Percentiles rank a stretch among this genome's conserved stretches.
Conservation (phyloP, 2,329 filamentous ascomycete genomes). For the Dactylellina drechsleri region DNA sequence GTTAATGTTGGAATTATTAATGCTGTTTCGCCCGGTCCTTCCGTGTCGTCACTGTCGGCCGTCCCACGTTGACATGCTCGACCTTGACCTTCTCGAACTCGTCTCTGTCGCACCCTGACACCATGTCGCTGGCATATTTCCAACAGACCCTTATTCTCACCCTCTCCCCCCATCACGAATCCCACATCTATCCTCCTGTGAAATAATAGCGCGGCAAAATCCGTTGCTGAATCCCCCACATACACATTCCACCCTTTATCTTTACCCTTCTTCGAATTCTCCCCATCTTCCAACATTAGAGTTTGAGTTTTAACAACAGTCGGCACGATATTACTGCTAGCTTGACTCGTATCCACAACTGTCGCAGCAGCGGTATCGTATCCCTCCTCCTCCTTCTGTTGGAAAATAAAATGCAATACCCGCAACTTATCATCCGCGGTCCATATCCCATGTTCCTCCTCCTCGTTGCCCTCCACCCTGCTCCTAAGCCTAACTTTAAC, state of each 20-base stretch:
- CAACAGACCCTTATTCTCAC: conserved; percentile 31
- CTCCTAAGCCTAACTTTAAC: not conserved
- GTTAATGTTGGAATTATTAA: too few species aligned
- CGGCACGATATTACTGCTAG: conserved; percentile 6
- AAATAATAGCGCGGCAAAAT: conserved; percentile 51
- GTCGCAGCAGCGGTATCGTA: not conserved
- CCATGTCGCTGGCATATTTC: conserved; percentile 38
- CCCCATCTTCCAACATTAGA: conserved; percentile 12
- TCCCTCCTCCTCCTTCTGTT: not conserved
- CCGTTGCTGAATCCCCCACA: conserved; percentile 47
- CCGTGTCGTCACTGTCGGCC: conserved; percentile 23
- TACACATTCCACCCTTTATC: conserved; percentile 32
- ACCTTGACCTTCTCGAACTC: conserved; percentile 18
- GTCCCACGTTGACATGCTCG: too few species aligned
- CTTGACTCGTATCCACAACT: too few species aligned
- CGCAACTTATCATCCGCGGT: conserved; percentile 48
- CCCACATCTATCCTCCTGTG: conserved; percentile 23
- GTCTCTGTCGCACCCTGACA: conserved; percentile 21
- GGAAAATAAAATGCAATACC: conserved; percentile 26
- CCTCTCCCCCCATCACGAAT: conserved; percentile 46
- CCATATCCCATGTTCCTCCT: conserved; percentile 33
- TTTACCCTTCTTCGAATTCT: conserved; percentile 6
- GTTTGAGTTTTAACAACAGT: conserved; percentile 10
- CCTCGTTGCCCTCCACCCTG: not conserved
- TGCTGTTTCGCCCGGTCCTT: conserved; percentile 33